Evolutionary conservation across 441 rosid genomes (phyloP).

Genomic region (Gossypium schwendimanii): DNA sequence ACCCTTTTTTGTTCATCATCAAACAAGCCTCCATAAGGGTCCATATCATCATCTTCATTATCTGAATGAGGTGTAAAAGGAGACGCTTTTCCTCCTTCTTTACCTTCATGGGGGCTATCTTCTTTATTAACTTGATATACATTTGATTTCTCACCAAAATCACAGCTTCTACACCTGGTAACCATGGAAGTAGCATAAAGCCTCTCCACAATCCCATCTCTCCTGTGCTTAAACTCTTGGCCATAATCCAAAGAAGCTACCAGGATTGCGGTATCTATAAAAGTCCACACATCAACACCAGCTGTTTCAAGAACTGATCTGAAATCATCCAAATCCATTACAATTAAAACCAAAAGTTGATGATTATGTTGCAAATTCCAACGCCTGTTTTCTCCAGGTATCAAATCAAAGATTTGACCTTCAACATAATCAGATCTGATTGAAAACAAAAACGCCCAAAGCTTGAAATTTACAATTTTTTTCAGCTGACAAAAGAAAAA

Average conservation of each 20-base stretch:
- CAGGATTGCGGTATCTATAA: constrained; percentile 55
- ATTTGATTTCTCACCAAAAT: constrained; percentile 30
- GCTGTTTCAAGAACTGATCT: constrained; percentile 51
- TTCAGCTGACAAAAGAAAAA: background rate
- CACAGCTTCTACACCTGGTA: constrained; percentile 56
- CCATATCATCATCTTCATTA: constrained; percentile 44
- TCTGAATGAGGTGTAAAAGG: constrained; percentile 44
- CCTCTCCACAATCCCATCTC: constrained; percentile 54
- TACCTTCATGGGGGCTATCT: constrained; percentile 20
- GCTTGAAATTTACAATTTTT: background rate
- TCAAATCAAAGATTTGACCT: background rate
- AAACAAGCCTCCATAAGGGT: constrained; percentile 76
- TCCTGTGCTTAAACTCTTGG: constrained; percentile 42
- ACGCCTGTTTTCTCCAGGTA: background rate
- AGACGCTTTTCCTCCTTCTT: constrained; percentile 17
- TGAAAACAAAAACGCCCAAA: constrained; percentile 2
- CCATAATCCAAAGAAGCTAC: constrained; percentile 51
- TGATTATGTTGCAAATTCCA: background rate
- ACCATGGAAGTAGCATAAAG: constrained; percentile 54
- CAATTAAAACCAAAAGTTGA: background rate
- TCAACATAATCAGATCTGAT: constrained; percentile 14
- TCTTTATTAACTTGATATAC: constrained; percentile 25
- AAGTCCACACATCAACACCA: constrained; percentile 60
- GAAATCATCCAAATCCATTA: constrained; percentile 63
- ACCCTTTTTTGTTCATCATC: constrained; percentile 83